Base-by-base conservation (phyloP, 352 stramenopile species). In the Phytophthora syringae region DNA sequence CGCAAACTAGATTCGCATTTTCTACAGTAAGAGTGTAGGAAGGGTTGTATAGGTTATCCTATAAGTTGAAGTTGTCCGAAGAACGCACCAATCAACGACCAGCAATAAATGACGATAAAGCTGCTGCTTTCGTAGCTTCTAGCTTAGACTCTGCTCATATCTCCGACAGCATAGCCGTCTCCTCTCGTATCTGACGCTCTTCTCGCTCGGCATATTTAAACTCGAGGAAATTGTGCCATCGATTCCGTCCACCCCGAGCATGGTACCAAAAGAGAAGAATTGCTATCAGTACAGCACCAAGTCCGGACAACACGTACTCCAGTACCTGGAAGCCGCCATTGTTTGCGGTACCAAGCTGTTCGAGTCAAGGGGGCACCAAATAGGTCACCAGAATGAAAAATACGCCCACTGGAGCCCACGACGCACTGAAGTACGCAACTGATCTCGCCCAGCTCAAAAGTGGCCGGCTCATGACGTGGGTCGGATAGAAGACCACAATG, bases 401-500 rank as follows among this genome's bases (percentile, higher is more conserved):
- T 2, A 81, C 66, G 13, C 77, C 79, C 1, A 67, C 57, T 10
- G 77, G 61, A 9, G 76, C 64, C 82, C 82, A 90, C 37, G 68
- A 76, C 3, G 77, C 82, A 50, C 79, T 88, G 60, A 76, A 83
- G 64, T 77, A 76, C 3, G 79, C 92, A 3, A 98, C 62, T 1
- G 78, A 69, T 1, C 74, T 75, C 13, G 92, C 87, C 62, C 76
- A 88, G 37, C 72, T 60, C 34, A 97, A 56, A 15, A 96, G 84
- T 49, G 94, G 76, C 20, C 64, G 58, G 20, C 93, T 77, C 68
- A 93, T 96, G 64, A 89, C 77, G 7, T 86, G 87, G 49, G 98
- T 71, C 30, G 90, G 90, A 59, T 97, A 98, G 78, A 93, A 98
- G 16, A 97, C 79, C 18, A 97, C 52, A 37, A 97, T 76, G 39